Base-by-base conservation (phyloP, 768 basidiomycete species). In the Bullera alba region DNA sequence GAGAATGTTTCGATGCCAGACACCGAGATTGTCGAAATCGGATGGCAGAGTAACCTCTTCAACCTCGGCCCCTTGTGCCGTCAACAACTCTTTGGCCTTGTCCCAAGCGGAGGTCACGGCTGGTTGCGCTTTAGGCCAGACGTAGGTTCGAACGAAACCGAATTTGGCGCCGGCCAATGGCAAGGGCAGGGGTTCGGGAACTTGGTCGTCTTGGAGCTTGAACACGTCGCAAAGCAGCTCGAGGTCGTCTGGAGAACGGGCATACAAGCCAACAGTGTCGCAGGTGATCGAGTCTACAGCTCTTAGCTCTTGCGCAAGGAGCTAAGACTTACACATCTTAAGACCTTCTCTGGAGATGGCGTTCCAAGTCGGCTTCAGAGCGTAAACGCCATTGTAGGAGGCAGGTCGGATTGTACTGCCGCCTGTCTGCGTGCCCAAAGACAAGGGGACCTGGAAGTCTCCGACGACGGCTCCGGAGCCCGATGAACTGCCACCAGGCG, bases 251-350 rank as follows among this genome's bases (percentile, higher is more conserved):
- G 60, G 25, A 15, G 60, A 58, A n/a, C 72, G 56, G 5, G 61
- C 58, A 54, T 58, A 73, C 10, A 73, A 42, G 8, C 72, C 72
- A 21, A 72, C 48, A 1, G 72, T 70, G 52, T 70, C 70, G 43
- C 60, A 61, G 10, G 63, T 63, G 39, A 61, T 44, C 4, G 60
- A 46, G 42, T 22, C 49, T 32, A 61, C 50, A 63, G 38, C n/a
- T 57, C 58, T 61, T 65, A 71, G 1, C 56, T 58, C 30, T 2
- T 4, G 1, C 21, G n/a, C 1, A 51, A 23, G 10, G 16, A 35
- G 23, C 42, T 6, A n/a, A 4, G 17, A 46, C n/a, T 32, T 16
- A 36, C 3, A 39, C 37, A 39, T 39, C 37, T 39, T 39, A 10
- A 39, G 37, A 21, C 37, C 37, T 21, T 39, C 37, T 21, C 37